A percentile compares a stretch with the other conserved stretches of the same genome.
These are phyloP conservation scores for Betula pendula DNA, from an alignment of 306 rosid genomes.

Conservation along the genomic window DNA sequence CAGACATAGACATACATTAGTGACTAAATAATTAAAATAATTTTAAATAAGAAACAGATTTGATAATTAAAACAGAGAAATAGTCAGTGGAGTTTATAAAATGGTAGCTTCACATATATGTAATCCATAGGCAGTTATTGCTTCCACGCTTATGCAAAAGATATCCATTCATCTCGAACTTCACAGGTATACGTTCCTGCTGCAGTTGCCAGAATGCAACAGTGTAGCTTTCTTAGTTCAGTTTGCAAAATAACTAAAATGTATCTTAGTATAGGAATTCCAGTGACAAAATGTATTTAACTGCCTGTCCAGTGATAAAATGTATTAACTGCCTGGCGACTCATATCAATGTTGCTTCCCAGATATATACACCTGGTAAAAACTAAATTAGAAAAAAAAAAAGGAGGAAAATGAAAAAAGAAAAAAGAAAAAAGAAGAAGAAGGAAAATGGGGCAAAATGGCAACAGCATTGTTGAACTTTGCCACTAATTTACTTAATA, in stretches of 20 bases:
- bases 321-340: not conserved
- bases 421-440: no score
- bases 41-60: not conserved
- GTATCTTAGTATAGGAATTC: conserved; percentile 4
- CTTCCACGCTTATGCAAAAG: not conserved
- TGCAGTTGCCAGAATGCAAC: conserved; percentile 19
- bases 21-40: not conserved
- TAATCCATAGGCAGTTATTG: not conserved
- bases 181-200: not conserved
- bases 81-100: conserved; percentile 5
- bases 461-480: not conserved
- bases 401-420: no score
- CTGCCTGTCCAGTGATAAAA: conserved; percentile 1
- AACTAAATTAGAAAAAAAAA: not conserved
- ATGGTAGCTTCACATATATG: not conserved
- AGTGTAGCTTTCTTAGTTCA: conserved; percentile 1
- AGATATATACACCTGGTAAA: not conserved
- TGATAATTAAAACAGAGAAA: conserved; percentile 6
- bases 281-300: conserved; percentile 9
- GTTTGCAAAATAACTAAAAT: not conserved
- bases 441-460: not conserved
- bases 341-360: not conserved
- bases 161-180: conserved; percentile 16
- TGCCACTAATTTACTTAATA: not conserved
- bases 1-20: conserved; percentile 8